phyloP scores from a whole-genome alignment of 371 early-diverging fungal genomes.

The Lichtheimia ornata region DNA sequence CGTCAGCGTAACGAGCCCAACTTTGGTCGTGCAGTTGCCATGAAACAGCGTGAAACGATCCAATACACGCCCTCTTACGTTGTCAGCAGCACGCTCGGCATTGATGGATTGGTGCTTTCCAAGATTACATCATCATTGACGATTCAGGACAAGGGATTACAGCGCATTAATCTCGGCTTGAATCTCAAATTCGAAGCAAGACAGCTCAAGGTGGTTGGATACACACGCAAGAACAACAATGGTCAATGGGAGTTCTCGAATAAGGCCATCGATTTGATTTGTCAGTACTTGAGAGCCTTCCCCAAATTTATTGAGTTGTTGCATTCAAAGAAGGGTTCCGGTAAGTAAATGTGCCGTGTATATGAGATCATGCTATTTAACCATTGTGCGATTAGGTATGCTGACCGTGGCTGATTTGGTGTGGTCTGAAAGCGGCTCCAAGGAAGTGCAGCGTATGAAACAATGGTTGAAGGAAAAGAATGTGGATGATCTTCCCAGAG shows the following conservation, averaged over 20 bases:
- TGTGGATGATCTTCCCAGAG: conserved; percentile 66
- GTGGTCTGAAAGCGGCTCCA: conserved; percentile 32
- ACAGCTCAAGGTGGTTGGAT: conserved; percentile 84
- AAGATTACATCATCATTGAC: conserved; percentile 82
- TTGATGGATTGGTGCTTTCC: conserved; percentile 70
- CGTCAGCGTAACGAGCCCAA: conserved; percentile 47
- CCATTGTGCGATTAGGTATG: conserved; percentile 15
- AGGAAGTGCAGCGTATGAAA: conserved; percentile 45
- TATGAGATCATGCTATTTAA: background rate
- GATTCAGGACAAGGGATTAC: conserved; percentile 57
- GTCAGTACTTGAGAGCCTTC: conserved; percentile 69
- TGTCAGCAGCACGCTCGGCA: conserved; percentile 64
- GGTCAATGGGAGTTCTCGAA: conserved; percentile 86
- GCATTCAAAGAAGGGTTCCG: conserved; percentile 41
- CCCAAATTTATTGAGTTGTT: conserved; percentile 74
- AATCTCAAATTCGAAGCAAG: conserved; percentile 89
- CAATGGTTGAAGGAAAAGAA: conserved; percentile 71
- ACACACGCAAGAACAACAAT: conserved; percentile 70
- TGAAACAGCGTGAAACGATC: conserved; percentile 32
- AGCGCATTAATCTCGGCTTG: conserved; percentile 79
- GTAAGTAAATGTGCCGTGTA: conserved; percentile 2
- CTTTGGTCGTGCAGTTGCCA: conserved; percentile 59
- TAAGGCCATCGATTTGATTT: conserved; percentile 74
- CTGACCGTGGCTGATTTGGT: conserved; percentile 28
- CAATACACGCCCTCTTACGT: conserved; percentile 68